A percentile compares a stretch with the other conserved stretches of the same genome.
Conservation (phyloP, 1,284 basidiomycete species). For the Fomitiporia mediterranea region DNA sequence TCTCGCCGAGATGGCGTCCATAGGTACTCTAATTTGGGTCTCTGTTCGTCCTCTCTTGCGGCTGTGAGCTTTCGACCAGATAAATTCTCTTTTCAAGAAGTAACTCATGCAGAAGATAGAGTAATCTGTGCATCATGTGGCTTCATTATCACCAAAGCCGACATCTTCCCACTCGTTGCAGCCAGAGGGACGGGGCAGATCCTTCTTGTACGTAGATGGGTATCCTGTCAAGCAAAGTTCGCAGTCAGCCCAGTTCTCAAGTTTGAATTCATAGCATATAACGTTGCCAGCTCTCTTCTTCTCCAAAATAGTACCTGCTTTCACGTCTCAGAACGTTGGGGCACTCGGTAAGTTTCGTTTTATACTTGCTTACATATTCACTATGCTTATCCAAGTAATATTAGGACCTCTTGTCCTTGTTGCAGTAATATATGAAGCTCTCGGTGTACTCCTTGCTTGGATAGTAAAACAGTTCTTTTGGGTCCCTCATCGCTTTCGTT, state of each 20-base stretch:
- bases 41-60: slow-evolving; percentile 56
- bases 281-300: slow-evolving; percentile 69
- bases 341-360: slow-evolving; percentile 46
- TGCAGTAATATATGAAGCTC: slow-evolving; percentile 46
- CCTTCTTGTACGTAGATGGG: slow-evolving; percentile 39
- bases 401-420: slow-evolving; percentile 53
- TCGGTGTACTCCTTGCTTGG: slow-evolving; percentile 54
- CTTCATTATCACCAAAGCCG: slow-evolving; percentile 54
- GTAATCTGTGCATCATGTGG: slow-evolving; percentile 51
- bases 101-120: slow-evolving; percentile 30
- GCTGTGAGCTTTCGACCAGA: slow-evolving; percentile 43
- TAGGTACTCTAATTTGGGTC: slow-evolving; percentile 49
- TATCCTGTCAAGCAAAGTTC: no score
- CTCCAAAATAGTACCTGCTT: slow-evolving; percentile 72
- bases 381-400: no score
- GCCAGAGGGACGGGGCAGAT: slow-evolving; percentile 57
- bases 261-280: slow-evolving; percentile 45
- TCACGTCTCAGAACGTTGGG: slow-evolving; percentile 57
- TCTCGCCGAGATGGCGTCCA: slow-evolving; percentile 27
- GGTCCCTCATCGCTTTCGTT: slow-evolving; percentile 73
- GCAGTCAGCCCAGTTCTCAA: no score
- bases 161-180: slow-evolving; percentile 55
- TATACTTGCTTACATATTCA: no score
- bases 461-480: slow-evolving; percentile 63
- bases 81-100: slow-evolving; percentile 3